Evolutionary conservation across 2,329 filamentous ascomycete species (phyloP), one percentile per base, ranked within the genome.

Genomic region (Ophiosphaerella narmari): DNA sequence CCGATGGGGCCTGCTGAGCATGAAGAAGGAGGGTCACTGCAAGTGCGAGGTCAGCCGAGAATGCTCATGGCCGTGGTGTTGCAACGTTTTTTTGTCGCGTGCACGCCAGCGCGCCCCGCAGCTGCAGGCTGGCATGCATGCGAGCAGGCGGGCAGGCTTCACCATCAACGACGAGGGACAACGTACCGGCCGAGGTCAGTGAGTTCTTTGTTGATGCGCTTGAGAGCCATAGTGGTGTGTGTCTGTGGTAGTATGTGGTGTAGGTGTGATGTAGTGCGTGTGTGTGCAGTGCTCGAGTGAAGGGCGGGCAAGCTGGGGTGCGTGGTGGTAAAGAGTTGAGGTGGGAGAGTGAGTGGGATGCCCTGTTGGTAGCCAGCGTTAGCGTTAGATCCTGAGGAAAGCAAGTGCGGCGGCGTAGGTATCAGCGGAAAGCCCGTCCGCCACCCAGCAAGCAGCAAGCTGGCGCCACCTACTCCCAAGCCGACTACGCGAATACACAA

Each of bases 1-100:
- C 92, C 92, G 72, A 95, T 88, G 66, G 94, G 94, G 63, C 94
- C 94, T 70, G 94, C 94, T 75, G 93, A 97, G 86, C 94, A 99
- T 67, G 93, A 97, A 52, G 94, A 97, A 73, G 94, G 94, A 75
- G 94, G 94, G 77, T 99, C 94, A 82, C 94, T 97, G 68, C 58
- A 51, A 29, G 26, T 26, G 39, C 29, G 44, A 39, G 50, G 71
- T 78, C 66, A 78, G 74, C 63, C 50, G 59, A 36, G 50, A 42
- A 14, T 52, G 36, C 33, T 23, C 16, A 23, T 35, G 41, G 32
- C 14, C 12, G 36, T 21, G 40, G 37, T 38, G 48, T 54, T 49
- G 56, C 51, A 45, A 53, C 46, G 44, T 39, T 29, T 37, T 39
- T 52, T 42, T 46, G 56, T 39, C 37, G 49, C 46, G 44, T 59